Evolutionary conservation across 2,329 filamentous ascomycete species (phyloP), one percentile per base, ranked within the genome.

Genomic region (Triangularia verruculosa): DNA sequence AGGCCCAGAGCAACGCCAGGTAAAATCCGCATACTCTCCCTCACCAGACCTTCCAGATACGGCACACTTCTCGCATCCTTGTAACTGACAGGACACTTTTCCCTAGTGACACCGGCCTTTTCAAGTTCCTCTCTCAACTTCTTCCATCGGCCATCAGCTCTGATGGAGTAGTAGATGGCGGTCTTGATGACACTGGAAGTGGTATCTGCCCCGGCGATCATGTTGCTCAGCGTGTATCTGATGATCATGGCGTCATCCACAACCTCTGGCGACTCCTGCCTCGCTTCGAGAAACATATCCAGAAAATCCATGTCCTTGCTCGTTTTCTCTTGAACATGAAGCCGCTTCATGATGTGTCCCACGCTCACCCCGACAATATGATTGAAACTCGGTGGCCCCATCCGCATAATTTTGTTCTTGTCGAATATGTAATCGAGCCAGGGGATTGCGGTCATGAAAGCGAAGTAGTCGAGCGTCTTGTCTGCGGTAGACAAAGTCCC

Each of bases 41-140:
- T 79, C 15, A 85, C 75, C 2, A 82, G 78, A 1, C 83, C 82
- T 55, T 80, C 75, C 6, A 85, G 76, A 67, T 83, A 80, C 20
- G 71, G 17, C 4, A 59, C 24, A 3, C 22, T 17, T 24, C 57
- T 52, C 6, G 73, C 52, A 24, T 39, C 51, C 22, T 59, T 63
- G 54, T 54, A 63, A 17, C 58, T 34, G 17, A 65, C 15, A 9
- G 64, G 64, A 9, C 39, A 47, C 22, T n/a, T 54, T 12, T 15
- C 24, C 22, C 51, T 15, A 5, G 57, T 57, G 12, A 73, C 51
- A 3, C 69, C 68, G 15, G 73, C 72, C 1, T 61, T 67, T 24
- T 77, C 73, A 11, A 82, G 69, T 59, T 82, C 79, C 1, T 66
- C 28, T 13, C 72, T 73, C 11, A 73, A 68, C 4, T 71, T 69